phyloP scores from a whole-genome alignment of 2,329 filamentous ascomycete species.

The Fusarium liriodendri region DNA sequence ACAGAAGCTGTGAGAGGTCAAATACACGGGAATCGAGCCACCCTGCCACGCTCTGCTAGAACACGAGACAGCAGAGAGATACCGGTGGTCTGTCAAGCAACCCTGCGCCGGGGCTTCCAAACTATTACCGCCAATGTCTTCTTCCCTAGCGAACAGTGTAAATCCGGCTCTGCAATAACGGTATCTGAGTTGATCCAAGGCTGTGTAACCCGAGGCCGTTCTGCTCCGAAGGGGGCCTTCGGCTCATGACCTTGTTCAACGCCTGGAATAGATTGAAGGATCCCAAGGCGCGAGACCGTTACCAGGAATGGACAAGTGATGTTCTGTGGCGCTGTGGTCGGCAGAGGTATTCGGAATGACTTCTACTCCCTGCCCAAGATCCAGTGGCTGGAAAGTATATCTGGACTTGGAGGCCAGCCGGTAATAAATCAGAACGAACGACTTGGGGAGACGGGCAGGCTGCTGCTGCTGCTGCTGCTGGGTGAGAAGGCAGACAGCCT shows the following conservation, averaged over 20 bases:
- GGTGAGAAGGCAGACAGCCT: slow-evolving; percentile 22
- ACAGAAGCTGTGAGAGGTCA: slow-evolving; percentile 32
- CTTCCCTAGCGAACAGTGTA: slow-evolving; percentile 23
- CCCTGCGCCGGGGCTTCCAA: slow-evolving; percentile 28
- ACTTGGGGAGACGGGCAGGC: slow-evolving; percentile 12
- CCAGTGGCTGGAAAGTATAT: slow-evolving; percentile 10
- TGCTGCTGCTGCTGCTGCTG: neutral
- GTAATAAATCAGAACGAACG: slow-evolving; percentile 26
- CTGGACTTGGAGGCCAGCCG: slow-evolving; percentile 11
- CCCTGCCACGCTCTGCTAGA: slow-evolving; percentile 26
- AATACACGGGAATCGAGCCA: slow-evolving; percentile 29
- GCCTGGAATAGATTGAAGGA: slow-evolving; percentile 29
- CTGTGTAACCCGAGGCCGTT: slow-evolving; percentile 36
- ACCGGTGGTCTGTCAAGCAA: slow-evolving; percentile 37
- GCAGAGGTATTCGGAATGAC: slow-evolving; percentile 8
- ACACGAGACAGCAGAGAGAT: slow-evolving; percentile 23
- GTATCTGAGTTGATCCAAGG: slow-evolving; percentile 34
- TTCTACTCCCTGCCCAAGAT: slow-evolving; percentile 9
- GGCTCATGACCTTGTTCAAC: slow-evolving; percentile 35
- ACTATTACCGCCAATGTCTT: slow-evolving; percentile 26
- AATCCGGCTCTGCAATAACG: slow-evolving; percentile 27
- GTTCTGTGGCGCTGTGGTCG: slow-evolving; percentile 13
- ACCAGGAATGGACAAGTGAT: slow-evolving; percentile 20
- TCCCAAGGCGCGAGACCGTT: slow-evolving; percentile 27
- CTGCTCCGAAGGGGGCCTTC: slow-evolving; percentile 34